These are phyloP conservation scores for Thoreauomyces humboldtii DNA, from an alignment of 192 early-diverging fungal genomes.

Conservation along the genomic window DNA sequence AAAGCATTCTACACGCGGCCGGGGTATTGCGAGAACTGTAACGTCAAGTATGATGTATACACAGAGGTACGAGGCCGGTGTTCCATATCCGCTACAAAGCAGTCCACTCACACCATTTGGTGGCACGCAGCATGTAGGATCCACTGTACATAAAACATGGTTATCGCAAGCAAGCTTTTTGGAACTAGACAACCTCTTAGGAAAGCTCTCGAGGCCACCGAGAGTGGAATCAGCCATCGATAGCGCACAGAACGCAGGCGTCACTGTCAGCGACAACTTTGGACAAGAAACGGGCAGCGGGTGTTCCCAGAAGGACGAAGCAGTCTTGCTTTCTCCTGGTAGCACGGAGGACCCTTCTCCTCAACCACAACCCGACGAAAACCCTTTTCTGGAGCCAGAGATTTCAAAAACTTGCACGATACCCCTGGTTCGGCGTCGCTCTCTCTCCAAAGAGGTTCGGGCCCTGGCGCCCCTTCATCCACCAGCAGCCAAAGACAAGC, in stretches of 20 bases:
- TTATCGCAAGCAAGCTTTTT: conserved; percentile 16
- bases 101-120: background rate
- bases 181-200: conserved; percentile 20
- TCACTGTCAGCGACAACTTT: background rate
- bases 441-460: no score
- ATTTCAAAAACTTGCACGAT: no score
- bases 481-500: no score
- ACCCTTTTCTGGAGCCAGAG: no score
- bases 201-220: conserved; percentile 7
- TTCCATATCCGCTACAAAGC: no score
- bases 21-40: conserved; percentile 36
- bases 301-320: background rate
- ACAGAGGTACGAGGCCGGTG: conserved; percentile 15
- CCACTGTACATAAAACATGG: conserved; percentile 21
- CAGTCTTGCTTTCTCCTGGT: background rate
- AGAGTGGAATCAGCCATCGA: background rate
- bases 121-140: conserved; percentile 16
- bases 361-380: no score
- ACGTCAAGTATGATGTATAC: conserved; percentile 29
- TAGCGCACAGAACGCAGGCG: background rate
- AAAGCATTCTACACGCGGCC: conserved; percentile 28
- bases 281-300: no score
- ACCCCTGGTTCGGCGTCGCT: no score
- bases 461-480: no score
- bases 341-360: no score